phyloP scores from a whole-genome alignment of 805 yeast species.

The Suhomyces sp. region DNA sequence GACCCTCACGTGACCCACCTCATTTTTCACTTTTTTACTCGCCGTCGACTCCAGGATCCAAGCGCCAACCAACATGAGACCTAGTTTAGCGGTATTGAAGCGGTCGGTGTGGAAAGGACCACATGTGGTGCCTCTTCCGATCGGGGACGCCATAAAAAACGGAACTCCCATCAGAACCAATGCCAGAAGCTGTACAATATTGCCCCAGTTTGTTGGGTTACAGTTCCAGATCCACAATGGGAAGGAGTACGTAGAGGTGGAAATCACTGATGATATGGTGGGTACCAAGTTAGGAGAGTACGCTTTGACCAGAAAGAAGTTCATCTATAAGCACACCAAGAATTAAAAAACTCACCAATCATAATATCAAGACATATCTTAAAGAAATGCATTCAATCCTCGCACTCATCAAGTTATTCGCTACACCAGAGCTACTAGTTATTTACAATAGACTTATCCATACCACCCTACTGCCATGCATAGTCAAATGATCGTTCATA shows the following conservation, averaged over 20 bases:
- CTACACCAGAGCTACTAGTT: too few relatives aligned
- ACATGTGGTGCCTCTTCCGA: conserved; percentile 90
- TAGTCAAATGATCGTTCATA: too few relatives aligned
- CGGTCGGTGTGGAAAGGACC: conserved; percentile 65
- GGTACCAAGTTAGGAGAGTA: conserved; percentile 94
- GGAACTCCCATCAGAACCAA: conserved; percentile 92
- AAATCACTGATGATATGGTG: conserved; percentile 91
- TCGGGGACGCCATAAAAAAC: conserved; percentile 75
- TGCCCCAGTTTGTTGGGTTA: conserved; percentile 94
- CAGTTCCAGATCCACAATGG: conserved; percentile 96
- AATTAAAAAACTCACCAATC: conserved; percentile 34
- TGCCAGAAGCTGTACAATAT: conserved; percentile 89
- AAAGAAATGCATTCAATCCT: too few relatives aligned
- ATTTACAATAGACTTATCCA: neutral
- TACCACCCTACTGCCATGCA: neutral
- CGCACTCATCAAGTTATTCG: too few relatives aligned
- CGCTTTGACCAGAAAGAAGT: conserved; percentile 89
- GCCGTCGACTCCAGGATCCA: neutral
- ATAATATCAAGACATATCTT: too few relatives aligned
- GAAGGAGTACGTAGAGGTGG: conserved; percentile 84
- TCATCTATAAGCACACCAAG: conserved; percentile 76
- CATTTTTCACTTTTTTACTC: neutral
- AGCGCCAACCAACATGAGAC: conserved; percentile 26
- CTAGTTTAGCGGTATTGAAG: conserved; percentile 28
- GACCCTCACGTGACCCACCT: neutral